Evolutionary conservation across 257 asterid genomes (phyloP), one percentile per base, ranked within the genome.

Genomic region (Thymus quinquecostatus): DNA sequence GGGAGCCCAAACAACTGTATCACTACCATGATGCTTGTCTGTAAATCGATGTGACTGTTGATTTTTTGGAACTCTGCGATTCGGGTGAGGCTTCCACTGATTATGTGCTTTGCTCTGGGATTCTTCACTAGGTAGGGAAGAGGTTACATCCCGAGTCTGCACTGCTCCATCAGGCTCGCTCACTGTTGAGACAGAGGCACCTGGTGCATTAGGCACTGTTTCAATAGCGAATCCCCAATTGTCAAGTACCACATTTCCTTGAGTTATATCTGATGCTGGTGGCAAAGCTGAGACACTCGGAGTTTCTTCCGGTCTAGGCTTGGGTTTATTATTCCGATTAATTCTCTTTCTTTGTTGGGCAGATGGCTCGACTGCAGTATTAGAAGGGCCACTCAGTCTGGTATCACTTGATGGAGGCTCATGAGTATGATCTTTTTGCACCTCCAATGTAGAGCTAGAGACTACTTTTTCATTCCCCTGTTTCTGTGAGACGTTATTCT

Each of bases 1-100:
- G 44, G 98, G 99, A 50, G 97, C 98, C 99, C 99, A 95, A 59
- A 92, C 71, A 74, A 84, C 96, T 71, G 86, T 66, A 78, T 87
- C 98, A 75, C 64, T 80, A 43, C 84, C 76, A 54, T 82, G 90
- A 73, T 51, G 84, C 79, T 88, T 92, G 68, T 89, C 98, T 43
- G 45, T n/a, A 50, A 72, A 80, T 75, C 86, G 82, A 77, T 83
- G 86, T 66, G 81, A 77, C 76, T 70, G 99, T 71, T 87, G 96
- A 68, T 67, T 82, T 82, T 90, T 84, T 10, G 86, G 78, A 63
- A 76, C 66, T 76, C 85, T 86, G 72, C 94, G 96, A 38, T 83
- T 65, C 28, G 80, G 82, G 74, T 88, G 95, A 67, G 87, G 77
- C 80, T 85, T 95, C 87, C 80, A 79, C 63, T 81, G 92, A 77